phyloP scores from a whole-genome alignment of 1,139 yeast genomes.

The Maudiozyma humilis region DNA sequence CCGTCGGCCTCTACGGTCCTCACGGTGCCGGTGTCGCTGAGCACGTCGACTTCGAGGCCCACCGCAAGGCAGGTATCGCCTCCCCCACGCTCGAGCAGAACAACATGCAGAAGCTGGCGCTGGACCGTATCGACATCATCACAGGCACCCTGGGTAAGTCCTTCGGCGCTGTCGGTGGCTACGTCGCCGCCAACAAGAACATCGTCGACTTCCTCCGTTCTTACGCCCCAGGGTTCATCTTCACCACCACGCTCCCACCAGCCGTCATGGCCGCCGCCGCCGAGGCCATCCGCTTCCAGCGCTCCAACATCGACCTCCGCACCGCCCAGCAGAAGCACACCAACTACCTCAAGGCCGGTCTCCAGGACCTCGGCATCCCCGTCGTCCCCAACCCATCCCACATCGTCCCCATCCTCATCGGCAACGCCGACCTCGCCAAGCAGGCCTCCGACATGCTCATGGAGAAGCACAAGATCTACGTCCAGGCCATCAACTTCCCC shows the following conservation, averaged over 20 bases:
- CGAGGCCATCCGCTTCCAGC: conserved; percentile 78
- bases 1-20: conserved; percentile 98
- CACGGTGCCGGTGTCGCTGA: conserved; percentile 99
- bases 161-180: conserved; percentile 95
- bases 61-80: conserved; percentile 57
- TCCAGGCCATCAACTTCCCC: conserved; percentile 97
- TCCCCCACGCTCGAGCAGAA: conserved; percentile 33
- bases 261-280: conserved; percentile 95
- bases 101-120: conserved; percentile 41
- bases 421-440: conserved; percentile 89
- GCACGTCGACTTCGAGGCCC: conserved; percentile 81
- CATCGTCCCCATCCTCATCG: conserved; percentile 89
- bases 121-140: conserved; percentile 89
- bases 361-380: conserved; percentile 72
- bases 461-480: conserved; percentile 79
- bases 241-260: conserved; percentile 94
- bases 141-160: conserved; percentile 98
- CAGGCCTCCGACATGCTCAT: conserved; percentile 82
- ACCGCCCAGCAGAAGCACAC: conserved; percentile 80
- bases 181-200: conserved; percentile 78
- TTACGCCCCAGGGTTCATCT: conserved; percentile 93
- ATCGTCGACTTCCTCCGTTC: conserved; percentile 94
- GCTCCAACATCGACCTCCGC: conserved; percentile 69
- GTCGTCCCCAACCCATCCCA: conserved; percentile 97
- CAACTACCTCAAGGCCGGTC: conserved; percentile 67